phyloP scores from a whole-genome alignment of 2,329 filamentous ascomycete species.

The Allantophomopsis cytisporea region DNA sequence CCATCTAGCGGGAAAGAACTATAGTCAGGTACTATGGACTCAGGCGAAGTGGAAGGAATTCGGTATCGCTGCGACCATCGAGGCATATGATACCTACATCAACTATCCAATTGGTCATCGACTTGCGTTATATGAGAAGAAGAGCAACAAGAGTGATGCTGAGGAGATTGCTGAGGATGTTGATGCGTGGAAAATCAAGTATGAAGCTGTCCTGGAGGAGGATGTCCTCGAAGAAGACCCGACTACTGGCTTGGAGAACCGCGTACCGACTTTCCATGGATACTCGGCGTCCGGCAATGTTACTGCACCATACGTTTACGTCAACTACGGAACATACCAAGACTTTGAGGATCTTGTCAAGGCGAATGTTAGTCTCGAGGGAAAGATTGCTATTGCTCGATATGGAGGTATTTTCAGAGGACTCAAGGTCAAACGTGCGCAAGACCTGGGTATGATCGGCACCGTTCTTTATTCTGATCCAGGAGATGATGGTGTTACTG shows the following conservation, averaged over 20 bases:
- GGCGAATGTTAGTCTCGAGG: conserved; percentile 61
- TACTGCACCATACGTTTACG: conserved; percentile 74
- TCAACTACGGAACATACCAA: conserved; percentile 78
- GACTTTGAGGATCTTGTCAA: conserved; percentile 74
- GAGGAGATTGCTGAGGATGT: conserved; percentile 34
- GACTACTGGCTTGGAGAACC: conserved; percentile 56
- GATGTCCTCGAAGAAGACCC: conserved; percentile 74
- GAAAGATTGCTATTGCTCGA: conserved; percentile 77
- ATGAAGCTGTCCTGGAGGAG: conserved; percentile 70
- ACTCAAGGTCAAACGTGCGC: conserved; percentile 82
- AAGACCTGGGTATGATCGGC: conserved; percentile 84
- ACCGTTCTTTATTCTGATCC: conserved; percentile 77
- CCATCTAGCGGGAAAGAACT: conserved; percentile 66
- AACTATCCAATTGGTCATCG: conserved; percentile 65
- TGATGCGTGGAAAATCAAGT: conserved; percentile 51
- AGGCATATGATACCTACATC: conserved; percentile 62
- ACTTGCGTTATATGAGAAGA: conserved; percentile 47
- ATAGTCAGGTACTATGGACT: conserved; percentile 61
- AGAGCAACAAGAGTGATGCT: conserved; percentile 24
- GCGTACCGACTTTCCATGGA: conserved; percentile 85
- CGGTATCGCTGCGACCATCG: conserved; percentile 48
- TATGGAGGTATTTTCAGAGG: conserved; percentile 84
- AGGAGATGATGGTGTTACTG: conserved; percentile 76
- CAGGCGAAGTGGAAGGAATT: conserved; percentile 59
- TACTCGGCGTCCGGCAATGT: conserved; percentile 91